Evolutionary conservation across 1,284 basidiomycete genomes (phyloP), one percentile per base, ranked within the genome.

Genomic region (Ganoderma resinaceum): DNA sequence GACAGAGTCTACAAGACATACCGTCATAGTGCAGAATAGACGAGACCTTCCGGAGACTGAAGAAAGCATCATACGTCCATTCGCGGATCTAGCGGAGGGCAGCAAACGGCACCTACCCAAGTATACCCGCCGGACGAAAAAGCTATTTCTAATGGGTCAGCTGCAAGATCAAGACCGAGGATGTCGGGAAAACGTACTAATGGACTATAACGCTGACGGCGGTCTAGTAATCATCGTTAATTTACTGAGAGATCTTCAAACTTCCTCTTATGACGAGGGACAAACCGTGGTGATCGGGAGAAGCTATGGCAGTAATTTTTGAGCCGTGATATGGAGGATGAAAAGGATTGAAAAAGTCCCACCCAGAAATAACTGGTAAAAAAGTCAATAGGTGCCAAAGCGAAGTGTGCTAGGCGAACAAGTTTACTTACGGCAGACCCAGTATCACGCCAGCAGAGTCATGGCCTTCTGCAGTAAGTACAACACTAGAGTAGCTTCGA

Each of bases 41-140:
- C 16, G 20, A 58, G 55, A 23, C 8, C 33, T 9, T 37, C 33
- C 55, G 31, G 33, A 58, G 18, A 58, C 55, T 58, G 55, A 23
- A 12, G n/a, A 35, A n/a, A 9, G 23, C 1, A 35, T 35, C 35
- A 4, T 9, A 35, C 29, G 20, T 58, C 29, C 33, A 12, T n/a
- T n/a, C 31, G 4, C 8, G 12, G 33, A n/a, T n/a, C 33, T n/a
- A 58, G 42, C 6, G 7, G 8, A 6, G 4, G 12, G 31, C 31
- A 57, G 14, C n/a, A 18, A 37, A 58, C 3, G 35, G 18, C 31
- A 35, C 20, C 38, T 58, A 67, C 66, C 26, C 5, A 67, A 12
- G 35, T 57, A 62, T 5, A 67, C 66, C 29, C 66, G 29, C 4
- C 66, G 66, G 16, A 61, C 66, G 20, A 67, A 67, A 33, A 67